These are phyloP conservation scores for Salix caprea DNA, from an alignment of 345 rosid species.

Conservation along the genomic window DNA sequence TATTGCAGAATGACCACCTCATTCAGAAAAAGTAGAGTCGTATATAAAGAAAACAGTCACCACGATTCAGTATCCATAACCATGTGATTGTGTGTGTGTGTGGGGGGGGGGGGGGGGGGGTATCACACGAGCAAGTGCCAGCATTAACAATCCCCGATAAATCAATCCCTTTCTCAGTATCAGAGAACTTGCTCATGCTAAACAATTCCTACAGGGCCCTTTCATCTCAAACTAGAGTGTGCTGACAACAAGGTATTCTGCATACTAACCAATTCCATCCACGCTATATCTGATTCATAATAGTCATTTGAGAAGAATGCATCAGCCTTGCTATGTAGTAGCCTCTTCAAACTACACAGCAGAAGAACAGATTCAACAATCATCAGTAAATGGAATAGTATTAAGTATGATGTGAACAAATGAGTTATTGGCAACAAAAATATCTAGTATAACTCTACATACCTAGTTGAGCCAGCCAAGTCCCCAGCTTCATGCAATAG, in stretches of 20 bases:
- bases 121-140: too few relatives aligned
- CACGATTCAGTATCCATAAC: too few relatives aligned
- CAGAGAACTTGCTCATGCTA: too few relatives aligned
- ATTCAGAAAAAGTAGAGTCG: too few relatives aligned
- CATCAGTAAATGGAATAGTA: background rate
- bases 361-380: constrained; percentile 20
- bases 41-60: too few relatives aligned
- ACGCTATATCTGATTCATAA: constrained; percentile 84
- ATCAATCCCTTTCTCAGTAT: too few relatives aligned
- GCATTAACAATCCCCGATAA: too few relatives aligned
- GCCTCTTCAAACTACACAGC: constrained; percentile 69
- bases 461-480: constrained; percentile 68
- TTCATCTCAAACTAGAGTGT: too few relatives aligned
- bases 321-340: constrained; percentile 77
- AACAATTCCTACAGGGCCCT: too few relatives aligned
- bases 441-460: constrained; percentile 14
- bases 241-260: background rate
- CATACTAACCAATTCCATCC: constrained; percentile 91
- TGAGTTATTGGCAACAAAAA: background rate
- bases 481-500: constrained; percentile 83
- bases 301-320: constrained; percentile 90
- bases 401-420: background rate
- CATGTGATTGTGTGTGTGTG: too few relatives aligned
- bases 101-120: rapidly evolving
- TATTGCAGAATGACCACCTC: too few relatives aligned